Conservation (phyloP, 2,329 filamentous ascomycete species). For the Zasmidium angulare region DNA sequence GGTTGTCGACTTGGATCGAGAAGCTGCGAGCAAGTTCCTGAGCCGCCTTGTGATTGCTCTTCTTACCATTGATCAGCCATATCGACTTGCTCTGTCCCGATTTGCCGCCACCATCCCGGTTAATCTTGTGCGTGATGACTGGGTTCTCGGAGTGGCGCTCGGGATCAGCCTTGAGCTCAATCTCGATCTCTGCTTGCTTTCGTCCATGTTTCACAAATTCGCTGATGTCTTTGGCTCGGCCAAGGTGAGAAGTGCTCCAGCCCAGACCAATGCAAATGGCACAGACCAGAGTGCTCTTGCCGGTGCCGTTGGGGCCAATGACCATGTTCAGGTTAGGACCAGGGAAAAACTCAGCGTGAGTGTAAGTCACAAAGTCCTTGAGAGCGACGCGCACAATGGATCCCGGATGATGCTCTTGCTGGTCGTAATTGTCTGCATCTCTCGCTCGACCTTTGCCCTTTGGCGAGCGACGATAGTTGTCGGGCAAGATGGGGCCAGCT, state of each 20-base stretch:
- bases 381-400: slow-evolving; percentile 86
- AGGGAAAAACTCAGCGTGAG: slow-evolving; percentile 83
- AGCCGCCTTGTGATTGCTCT: slow-evolving; percentile 61
- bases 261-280: slow-evolving; percentile 93
- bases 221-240: slow-evolving; percentile 77
- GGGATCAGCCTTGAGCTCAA: slow-evolving; percentile 73
- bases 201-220: slow-evolving; percentile 94
- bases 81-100: slow-evolving; percentile 62
- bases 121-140: slow-evolving; percentile 73
- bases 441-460: slow-evolving; percentile 21
- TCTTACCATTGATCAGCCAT: slow-evolving; percentile 74
- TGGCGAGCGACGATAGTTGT: slow-evolving; percentile 35
- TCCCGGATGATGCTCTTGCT: slow-evolving; percentile 61
- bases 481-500: slow-evolving; percentile 31
- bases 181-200: slow-evolving; percentile 77
- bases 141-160: slow-evolving; percentile 62
- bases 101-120: slow-evolving; percentile 61
- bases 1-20: slow-evolving; percentile 93
- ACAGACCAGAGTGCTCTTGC: slow-evolving; percentile 95
- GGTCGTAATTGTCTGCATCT: slow-evolving; percentile 4
- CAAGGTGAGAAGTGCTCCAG: slow-evolving; percentile 77
- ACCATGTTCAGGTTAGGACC: slow-evolving; percentile 97
- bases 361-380: slow-evolving; percentile 92
- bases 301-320: slow-evolving; percentile 97
- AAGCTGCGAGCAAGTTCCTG: slow-evolving; percentile 67